These are phyloP conservation scores for Leccinum rimulosum DNA, from an alignment of 768 basidiomycete species.

Conservation along the genomic window DNA sequence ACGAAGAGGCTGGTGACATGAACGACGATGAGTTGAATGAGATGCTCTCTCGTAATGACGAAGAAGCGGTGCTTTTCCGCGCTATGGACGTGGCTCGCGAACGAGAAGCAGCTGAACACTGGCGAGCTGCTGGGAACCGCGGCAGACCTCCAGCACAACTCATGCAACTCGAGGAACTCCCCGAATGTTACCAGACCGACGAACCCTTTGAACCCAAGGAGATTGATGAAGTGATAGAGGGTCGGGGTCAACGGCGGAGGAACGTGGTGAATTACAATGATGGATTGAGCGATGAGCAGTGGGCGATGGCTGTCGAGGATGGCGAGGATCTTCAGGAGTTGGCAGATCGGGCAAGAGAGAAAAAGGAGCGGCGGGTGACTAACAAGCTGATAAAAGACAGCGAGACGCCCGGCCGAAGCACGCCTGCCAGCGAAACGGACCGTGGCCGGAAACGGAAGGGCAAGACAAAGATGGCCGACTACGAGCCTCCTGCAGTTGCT, in stretches of 20 bases:
- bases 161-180: conserved; percentile 86
- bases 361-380: conserved; percentile 58
- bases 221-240: conserved; percentile 53
- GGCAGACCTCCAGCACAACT: conserved; percentile 76
- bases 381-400: conserved; percentile 58
- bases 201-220: conserved; percentile 74
- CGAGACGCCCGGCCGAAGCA: conserved; percentile 60
- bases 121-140: conserved; percentile 72
- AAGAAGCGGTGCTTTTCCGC: conserved; percentile 74
- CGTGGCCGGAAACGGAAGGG: conserved; percentile 55
- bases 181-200: conserved; percentile 85
- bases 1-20: conserved; percentile 89
- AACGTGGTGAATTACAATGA: conserved; percentile 91
- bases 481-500: conserved; percentile 38
- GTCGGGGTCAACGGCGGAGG: conserved; percentile 81
- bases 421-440: conserved; percentile 61
- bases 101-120: conserved; percentile 56
- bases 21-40: conserved; percentile 94
- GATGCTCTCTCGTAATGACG: conserved; percentile 80
- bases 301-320: conserved; percentile 83
- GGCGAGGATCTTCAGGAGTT: conserved; percentile 79
- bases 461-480: conserved; percentile 61
- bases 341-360: conserved; percentile 60
- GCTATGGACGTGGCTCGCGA: conserved; percentile 82
- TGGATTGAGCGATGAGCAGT: conserved; percentile 91